These are phyloP conservation scores for Acanthamoeba royreba DNA, from an alignment of 208 protist genomes.

Conservation along the genomic window DNA sequence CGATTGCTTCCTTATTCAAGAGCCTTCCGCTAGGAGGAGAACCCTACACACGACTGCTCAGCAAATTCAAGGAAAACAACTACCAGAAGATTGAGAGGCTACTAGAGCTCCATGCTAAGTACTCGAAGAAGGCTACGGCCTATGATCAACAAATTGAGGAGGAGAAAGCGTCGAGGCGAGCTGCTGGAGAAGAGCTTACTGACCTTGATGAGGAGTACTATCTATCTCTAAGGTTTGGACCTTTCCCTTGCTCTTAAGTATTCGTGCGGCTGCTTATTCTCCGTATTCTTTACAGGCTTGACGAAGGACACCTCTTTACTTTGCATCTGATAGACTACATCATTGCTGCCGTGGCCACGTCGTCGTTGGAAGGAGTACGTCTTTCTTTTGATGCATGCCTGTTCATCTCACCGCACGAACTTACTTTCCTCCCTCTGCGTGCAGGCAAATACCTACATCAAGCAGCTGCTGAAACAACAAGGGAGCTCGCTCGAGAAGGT, in stretches of 20 bases:
- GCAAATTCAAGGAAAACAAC: slow-evolving; percentile 75
- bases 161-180: not conserved
- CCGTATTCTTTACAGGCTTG: too few relatives aligned
- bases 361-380: not conserved
- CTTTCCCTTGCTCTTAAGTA: too few relatives aligned
- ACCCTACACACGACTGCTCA: slow-evolving; percentile 46
- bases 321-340: slow-evolving; percentile 64
- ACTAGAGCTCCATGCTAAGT: slow-evolving; percentile 67
- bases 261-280: too few relatives aligned
- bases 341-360: slow-evolving; percentile 18
- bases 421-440: not conserved
- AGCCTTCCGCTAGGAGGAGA: slow-evolving; percentile 35
- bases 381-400: too few relatives aligned
- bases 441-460: slow-evolving; percentile 22
- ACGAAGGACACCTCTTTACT: slow-evolving; percentile 65
- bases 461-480: not conserved
- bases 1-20: slow-evolving; percentile 61
- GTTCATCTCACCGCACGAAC: too few relatives aligned
- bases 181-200: slow-evolving; percentile 32
- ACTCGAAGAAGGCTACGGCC: not conserved
- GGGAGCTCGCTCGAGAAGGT: not conserved
- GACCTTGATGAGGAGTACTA: slow-evolving; percentile 59
- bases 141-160: slow-evolving; percentile 36
- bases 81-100: slow-evolving; percentile 70
- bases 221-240: slow-evolving; percentile 34